Evolutionary conservation across 139 green algal species (phyloP), one percentile per base, ranked within the genome.

Genomic region (Trebouxia sp.): DNA sequence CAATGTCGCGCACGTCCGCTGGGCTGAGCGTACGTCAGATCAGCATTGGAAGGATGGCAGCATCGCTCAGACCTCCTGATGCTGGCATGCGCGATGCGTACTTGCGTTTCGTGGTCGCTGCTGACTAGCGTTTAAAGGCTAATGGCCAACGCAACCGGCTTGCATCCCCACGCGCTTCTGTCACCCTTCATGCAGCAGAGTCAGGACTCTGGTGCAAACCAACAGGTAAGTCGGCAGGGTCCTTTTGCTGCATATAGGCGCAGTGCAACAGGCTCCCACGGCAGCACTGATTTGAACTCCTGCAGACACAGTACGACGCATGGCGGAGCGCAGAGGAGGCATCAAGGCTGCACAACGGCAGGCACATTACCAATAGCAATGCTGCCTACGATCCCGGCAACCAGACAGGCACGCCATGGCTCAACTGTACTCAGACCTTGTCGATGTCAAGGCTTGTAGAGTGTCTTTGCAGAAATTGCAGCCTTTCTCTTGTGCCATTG

Each of bases 171-270:
- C 62, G 62, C 32, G 32, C 20, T 43, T 24, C 26, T 72, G 62
- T 72, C 43, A 35, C 62, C 62, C 62, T 72, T 72, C 62, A 72
- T 72, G 62, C 62, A 72, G 62, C 62, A 72, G 35, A 72, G 62
- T 15, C 58, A 41, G 24, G 58, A 69, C 1, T n/a, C 11, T n/a
- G 32, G 5, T 8, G 15, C 32, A 5, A 42, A 12, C 20, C 32
- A 42, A 8, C 62, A 72, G 62, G 62, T 72, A 14, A 43, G 58
- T n/a, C n/a, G n/a, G n/a, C n/a, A n/a, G n/a, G n/a, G n/a, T n/a
- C n/a, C n/a, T n/a, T n/a, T n/a, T n/a, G n/a, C n/a, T n/a, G n/a
- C n/a, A 67, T 41, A 30, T 69, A 39, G 30, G 8, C 58, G 56
- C 56, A 53, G 14, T 53, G 47, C 20, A 26, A n/a, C n/a, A n/a